Conservation (phyloP, 2,329 filamentous ascomycete genomes). For the Waltergamsia citrina region DNA sequence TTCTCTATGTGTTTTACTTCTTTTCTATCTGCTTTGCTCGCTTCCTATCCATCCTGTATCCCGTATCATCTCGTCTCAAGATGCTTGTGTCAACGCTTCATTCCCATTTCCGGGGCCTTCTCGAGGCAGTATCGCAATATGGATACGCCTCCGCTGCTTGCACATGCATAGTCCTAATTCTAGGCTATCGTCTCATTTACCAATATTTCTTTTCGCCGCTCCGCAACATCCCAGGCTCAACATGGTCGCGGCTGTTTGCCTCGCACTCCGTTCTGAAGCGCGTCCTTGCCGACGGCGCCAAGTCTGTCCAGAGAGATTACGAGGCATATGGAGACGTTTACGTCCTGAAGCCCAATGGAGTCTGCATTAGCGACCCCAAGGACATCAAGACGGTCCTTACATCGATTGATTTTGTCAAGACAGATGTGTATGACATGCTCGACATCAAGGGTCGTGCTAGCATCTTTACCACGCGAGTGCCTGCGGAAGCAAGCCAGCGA, state of each 20-base stretch:
- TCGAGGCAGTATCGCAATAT: no score
- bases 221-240: conserved; percentile 1
- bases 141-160: no score
- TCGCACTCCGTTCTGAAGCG: conserved; percentile 2
- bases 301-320: conserved; percentile 3
- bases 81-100: no score
- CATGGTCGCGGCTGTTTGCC: background rate
- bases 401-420: conserved; percentile 7
- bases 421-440: conserved; percentile 5
- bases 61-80: no score
- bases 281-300: conserved; percentile 2
- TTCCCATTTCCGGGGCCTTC: no score
- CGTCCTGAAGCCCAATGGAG: conserved; percentile 4
- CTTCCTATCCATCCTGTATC: no score
- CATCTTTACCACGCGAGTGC: conserved; percentile 3
- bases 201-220: conserved; percentile 2
- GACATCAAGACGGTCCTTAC: conserved; percentile 5
- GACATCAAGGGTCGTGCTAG: conserved; percentile 5
- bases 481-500: conserved; percentile 3
- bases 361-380: conserved; percentile 5
- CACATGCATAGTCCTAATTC: no score
- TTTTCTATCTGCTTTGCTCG: no score
- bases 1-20: no score
- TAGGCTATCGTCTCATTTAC: conserved; percentile 1
- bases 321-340: conserved; percentile 1